Conservation (phyloP, 2,329 filamentous ascomycete genomes). For the Macrophomina pseudophaseolina region DNA sequence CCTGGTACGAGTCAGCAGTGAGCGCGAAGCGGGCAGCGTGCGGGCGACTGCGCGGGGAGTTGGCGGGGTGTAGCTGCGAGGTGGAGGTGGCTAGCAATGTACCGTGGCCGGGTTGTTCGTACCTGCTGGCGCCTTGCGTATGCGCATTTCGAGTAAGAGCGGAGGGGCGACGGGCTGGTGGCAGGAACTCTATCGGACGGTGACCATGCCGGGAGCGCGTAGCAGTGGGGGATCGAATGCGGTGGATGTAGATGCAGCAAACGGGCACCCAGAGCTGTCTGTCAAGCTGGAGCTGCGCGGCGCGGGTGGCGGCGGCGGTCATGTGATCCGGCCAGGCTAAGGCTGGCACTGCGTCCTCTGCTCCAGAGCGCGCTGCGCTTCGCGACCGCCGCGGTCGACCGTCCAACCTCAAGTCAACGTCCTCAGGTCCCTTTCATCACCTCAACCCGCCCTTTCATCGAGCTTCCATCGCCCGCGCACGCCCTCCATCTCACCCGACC, state of each 20-base stretch:
- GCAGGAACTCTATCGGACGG: constrained; percentile 11
- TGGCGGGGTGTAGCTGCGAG: neutral
- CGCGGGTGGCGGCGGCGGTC: neutral
- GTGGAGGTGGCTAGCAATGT: neutral
- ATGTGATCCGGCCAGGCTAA: too few species aligned
- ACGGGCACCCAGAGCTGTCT: neutral
- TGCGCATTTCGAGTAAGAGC: constrained; percentile 65
- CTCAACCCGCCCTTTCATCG: constrained; percentile 35
- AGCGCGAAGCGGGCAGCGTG: neutral
- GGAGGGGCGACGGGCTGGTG: neutral
- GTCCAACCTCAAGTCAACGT: neutral
- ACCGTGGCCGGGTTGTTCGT: constrained; percentile 41
- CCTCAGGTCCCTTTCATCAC: constrained; percentile 39
- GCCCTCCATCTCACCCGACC: constrained; percentile 32
- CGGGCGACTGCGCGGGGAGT: neutral
- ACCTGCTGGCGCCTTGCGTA: constrained; percentile 90
- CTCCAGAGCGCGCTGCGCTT: too few species aligned
- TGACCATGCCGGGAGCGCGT: constrained; percentile 13
- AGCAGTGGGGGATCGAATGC: neutral
- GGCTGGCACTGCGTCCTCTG: too few species aligned
- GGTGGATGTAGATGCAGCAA: neutral
- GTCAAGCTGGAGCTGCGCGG: constrained; percentile 2
- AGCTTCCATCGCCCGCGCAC: constrained; percentile 43
- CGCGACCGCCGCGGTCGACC: neutral
- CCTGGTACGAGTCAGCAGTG: constrained; percentile 35